Base-by-base conservation (phyloP, 129 eudicot genomes). In the Chrysanthemum lavandulifolium region DNA sequence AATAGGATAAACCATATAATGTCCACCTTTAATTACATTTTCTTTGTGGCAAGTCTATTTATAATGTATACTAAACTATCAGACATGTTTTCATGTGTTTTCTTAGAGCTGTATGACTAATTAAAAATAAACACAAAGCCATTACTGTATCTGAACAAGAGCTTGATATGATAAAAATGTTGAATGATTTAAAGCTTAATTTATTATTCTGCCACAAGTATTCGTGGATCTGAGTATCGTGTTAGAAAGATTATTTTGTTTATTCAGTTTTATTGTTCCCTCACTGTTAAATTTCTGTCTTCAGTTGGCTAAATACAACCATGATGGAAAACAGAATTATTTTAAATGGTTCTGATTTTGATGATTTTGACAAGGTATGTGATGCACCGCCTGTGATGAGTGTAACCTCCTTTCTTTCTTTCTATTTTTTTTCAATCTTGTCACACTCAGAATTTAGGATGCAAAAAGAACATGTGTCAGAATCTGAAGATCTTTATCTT, bases 281-380 rank as follows among this genome's bases (percentile, higher is more conserved):
- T 52, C 67, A 68, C 18, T n/a, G 14, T 13, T 58, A 71, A 47
- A 43, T 73, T 62, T 76, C 45, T 59, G 48, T 55, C 12, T 69
- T 23, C 89, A 94, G 98, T 80, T 94, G 98, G 98, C 82, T 94
- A 16, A 90, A 94, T 68, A 94, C 98, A 33, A 79, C 88, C 71
- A 82, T 94, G 96, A 86, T 80, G 83, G 93, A 86, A 55, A 94
- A 94, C 74, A 79, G 91, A 62, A 73, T 79, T 9, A 45, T 84
- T 54, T 71, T 94, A 6, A 76, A 65, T 43, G 83, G 82, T 61
- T 68, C 82, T 36, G 96, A 94, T 75, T 84, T 94, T 74, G 98
- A 90, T 76, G 93, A 89, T 51, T 94, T 94, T 78, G 93, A 90
- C 56, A 90, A 82, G 84, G 98, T 90, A 87, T 60, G 67, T 72